These are phyloP conservation scores for Calocybe gambosa DNA, from an alignment of 1,284 basidiomycete species.

Conservation along the genomic window DNA sequence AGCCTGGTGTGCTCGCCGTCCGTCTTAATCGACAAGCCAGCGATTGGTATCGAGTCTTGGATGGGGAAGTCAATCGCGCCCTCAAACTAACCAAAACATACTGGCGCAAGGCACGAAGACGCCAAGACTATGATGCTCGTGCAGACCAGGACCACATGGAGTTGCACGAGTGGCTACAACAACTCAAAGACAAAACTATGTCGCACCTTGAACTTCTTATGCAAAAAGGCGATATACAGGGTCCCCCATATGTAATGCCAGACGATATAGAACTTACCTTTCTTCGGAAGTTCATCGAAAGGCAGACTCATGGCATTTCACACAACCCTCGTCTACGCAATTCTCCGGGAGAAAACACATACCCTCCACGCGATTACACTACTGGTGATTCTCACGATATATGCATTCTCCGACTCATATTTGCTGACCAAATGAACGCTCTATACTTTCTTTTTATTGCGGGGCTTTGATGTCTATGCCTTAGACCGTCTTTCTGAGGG, in stretches of 20 bases:
- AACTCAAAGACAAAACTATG: conserved; percentile 81
- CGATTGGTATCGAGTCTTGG: conserved; percentile 73
- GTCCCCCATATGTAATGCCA: conserved; percentile 72
- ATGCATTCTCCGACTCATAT: conserved; percentile 48
- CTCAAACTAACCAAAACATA: conserved; percentile 78
- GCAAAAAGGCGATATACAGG: conserved; percentile 78
- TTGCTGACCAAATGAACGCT: conserved; percentile 34
- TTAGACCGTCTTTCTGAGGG: conserved; percentile 30
- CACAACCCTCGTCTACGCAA: conserved; percentile 73
- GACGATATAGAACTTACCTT: conserved; percentile 70
- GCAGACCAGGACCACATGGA: conserved; percentile 84
- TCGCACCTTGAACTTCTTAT: conserved; percentile 75
- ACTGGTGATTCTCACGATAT: conserved; percentile 37
- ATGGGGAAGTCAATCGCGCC: conserved; percentile 67
- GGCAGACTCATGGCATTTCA: conserved; percentile 61
- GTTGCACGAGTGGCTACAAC: conserved; percentile 76
- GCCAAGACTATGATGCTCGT: conserved; percentile 74
- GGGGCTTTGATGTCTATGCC: conserved; percentile 4
- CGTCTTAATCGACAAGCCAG: conserved; percentile 65
- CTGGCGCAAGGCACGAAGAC: conserved; percentile 69
- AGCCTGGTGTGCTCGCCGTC: conserved; percentile 72
- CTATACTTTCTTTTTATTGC: conserved; percentile 21
- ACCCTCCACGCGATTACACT: conserved; percentile 39
- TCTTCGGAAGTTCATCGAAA: conserved; percentile 73
- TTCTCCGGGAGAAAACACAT: conserved; percentile 28